Conservation (phyloP, 805 yeast species). For the Saccharomyces jurei region DNA sequence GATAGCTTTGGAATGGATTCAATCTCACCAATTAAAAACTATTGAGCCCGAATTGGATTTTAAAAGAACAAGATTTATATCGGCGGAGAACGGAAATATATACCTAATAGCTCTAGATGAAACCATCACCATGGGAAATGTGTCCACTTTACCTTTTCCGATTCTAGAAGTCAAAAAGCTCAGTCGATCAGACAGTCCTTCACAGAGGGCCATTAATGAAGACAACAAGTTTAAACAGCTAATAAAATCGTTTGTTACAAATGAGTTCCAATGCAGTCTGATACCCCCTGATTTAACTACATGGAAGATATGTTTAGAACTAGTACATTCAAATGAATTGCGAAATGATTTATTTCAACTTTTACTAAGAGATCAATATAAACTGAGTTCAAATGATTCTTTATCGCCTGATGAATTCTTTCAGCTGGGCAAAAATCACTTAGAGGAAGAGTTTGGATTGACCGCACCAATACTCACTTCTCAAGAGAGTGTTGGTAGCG, state of each 20-base stretch:
- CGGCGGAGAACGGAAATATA: conserved; percentile 4
- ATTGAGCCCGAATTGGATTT: conserved; percentile 10
- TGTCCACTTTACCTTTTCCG: conserved; percentile 14
- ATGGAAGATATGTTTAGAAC: conserved; percentile 17
- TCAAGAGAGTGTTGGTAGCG: not conserved
- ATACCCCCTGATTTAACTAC: conserved; percentile 10
- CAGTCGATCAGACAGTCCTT: not conserved
- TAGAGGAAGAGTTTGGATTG: conserved; percentile 2
- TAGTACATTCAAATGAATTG: conserved; percentile 8
- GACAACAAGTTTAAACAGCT: not conserved
- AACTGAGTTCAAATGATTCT: conserved; percentile 5
- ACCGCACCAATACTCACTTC: not conserved
- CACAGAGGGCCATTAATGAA: not conserved
- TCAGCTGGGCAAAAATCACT: conserved; percentile 13
- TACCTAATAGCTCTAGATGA: conserved; percentile 23
- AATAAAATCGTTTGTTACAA: conserved; percentile 11
- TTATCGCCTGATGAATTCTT: conserved; percentile 19
- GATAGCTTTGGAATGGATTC: conserved; percentile 24
- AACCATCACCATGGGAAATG: conserved; percentile 11
- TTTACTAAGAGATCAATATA: conserved; percentile 13
- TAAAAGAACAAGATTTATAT: conserved; percentile 25
- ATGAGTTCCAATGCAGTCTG: conserved; percentile 20
- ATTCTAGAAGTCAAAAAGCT: conserved; percentile 14
- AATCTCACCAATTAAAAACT: conserved; percentile 12
- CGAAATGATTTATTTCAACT: conserved; percentile 11